Percentiles rank a stretch among this genome's conserved stretches.
Evolutionary conservation across 169 alveolate species (phyloP).

Genomic region (Cryptosporidium andersoni): DNA sequence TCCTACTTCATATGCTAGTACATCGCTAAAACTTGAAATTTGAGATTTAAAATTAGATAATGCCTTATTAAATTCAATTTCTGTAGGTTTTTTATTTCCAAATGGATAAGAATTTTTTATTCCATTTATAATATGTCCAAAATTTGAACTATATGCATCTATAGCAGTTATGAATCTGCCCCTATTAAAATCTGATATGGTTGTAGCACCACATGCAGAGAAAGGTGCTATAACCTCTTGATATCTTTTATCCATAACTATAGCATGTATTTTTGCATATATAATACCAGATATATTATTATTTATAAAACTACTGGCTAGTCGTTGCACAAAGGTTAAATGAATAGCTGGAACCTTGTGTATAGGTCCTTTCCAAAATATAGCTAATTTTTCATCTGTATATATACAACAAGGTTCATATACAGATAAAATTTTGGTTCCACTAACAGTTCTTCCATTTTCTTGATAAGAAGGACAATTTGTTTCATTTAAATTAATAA

Average conservation of each 20-base stretch:
- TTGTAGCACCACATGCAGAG: constrained; percentile 21
- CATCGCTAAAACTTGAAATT: constrained; percentile 26
- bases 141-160: constrained; percentile 56
- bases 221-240: not conserved
- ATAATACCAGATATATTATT: constrained; percentile 13
- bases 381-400: constrained; percentile 27
- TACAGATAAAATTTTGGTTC: not conserved
- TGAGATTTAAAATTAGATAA: constrained; percentile 13
- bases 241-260: not conserved
- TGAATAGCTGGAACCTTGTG: constrained; percentile 36
- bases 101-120: not conserved
- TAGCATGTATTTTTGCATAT: constrained; percentile 31
- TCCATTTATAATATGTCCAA: constrained; percentile 4
- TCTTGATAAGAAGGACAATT: constrained; percentile 44
- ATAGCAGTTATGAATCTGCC: constrained; percentile 40
- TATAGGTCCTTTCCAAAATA: constrained; percentile 65
- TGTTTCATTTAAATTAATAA: not conserved
- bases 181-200: constrained; percentile 10
- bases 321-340: constrained; percentile 45
- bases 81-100: constrained; percentile 9
- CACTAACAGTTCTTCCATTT: constrained; percentile 4
- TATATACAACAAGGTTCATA: constrained; percentile 24
- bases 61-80: constrained; percentile 30
- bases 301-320: constrained; percentile 5
- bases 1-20: constrained; percentile 62